Evolutionary conservation across 352 stramenopile genomes (phyloP), one percentile per base, ranked within the genome.

Genomic region (Phytophthora boehmeriae): DNA sequence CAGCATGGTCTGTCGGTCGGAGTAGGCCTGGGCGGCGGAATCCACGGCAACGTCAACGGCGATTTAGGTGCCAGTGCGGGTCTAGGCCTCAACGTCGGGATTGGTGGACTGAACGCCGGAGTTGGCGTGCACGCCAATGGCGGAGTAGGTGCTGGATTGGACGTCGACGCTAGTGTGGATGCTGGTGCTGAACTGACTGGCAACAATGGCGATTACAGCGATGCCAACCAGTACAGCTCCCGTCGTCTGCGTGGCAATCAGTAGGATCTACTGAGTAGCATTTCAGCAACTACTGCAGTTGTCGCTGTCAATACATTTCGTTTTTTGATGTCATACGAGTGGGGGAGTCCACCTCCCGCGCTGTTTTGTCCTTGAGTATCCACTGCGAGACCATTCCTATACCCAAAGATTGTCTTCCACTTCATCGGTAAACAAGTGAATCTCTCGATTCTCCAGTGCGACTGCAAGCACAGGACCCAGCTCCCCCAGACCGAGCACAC

Each of bases 181-280:
- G 34, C 14, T 4, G 34, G 14, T 9, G 32, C 25, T 5, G 30
- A n/a, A 16, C 23, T 25, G 16, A 19, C 19, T 14, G 50, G 35
- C 8, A 25, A n/a, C 32, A 19, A 9, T 17, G 47, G 16, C 19
- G 13, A 11, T 5, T 20, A 52, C 35, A 19, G n/a, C 1, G 23
- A 10, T 27, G 22, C 54, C 10, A 23, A 19, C 19, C 27, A 43
- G 19, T 45, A 46, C 20, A 45, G 23, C 25, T 11, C 42, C 5
- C 53, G 53, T 43, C 53, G 43, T 32, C 53, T 61, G 17, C 53
- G 53, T 17, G 35, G 38, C 38, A 44, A 44, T 16, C n/a, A 11
- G 13, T 44, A 44, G 19, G 38, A 14, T 11, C n/a, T n/a, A n/a
- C n/a, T n/a, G n/a, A n/a, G n/a, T n/a, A n/a, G n/a, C n/a, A n/a